Base-by-base conservation (phyloP, 371 early-diverging fungal species). In the Vittaforma corneae region DNA sequence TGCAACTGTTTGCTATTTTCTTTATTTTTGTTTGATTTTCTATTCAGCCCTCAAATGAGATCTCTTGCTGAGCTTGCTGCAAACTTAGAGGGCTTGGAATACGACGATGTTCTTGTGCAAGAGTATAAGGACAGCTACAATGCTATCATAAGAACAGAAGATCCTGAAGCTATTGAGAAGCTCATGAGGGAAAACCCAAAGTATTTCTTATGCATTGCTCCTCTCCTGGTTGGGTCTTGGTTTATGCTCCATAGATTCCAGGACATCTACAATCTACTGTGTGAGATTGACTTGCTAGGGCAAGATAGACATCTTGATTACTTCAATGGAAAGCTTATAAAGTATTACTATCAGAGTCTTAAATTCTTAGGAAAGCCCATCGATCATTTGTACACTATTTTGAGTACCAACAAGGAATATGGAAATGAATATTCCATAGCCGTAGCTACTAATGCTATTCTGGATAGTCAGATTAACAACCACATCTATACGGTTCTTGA, bases 381-480 rank as follows among this genome's bases (percentile, higher is more conserved):
- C 6, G 46, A 28, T 4, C 30, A 42, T 38, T 46, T 55, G 24
- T 64, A 53, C 56, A 58, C 48, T 37, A 50, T 63, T 29, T 24
- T 57, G 44, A 50, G 42, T 24, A 32, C 53, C 38, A 63, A 70
- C 14, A 62, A 38, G 33, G 69, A 69, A 47, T 63, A 52, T 44
- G 58, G 64, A 1, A 69, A 69, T 38, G 47, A 55, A 30, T 48
- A 63, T 18, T 55, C 63, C 0, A 51, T 59, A 24, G 47, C 59
- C 2, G 69, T 69, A 24, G 44, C 62, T 20, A 62, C 62, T 11
- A 69, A 63, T 33, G 62, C 60, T 37, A 30, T 69, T 22, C 20
- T 69, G 6, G 69, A 69, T 34, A 54, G 55, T 42, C 56, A 52
- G 32, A 45, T 63, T n/a, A 44, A 50, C 22, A 67, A 67, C 46